These are phyloP conservation scores for Chalciporus pseudorubinellus DNA, from an alignment of 768 basidiomycete species.

Conservation along the genomic window DNA sequence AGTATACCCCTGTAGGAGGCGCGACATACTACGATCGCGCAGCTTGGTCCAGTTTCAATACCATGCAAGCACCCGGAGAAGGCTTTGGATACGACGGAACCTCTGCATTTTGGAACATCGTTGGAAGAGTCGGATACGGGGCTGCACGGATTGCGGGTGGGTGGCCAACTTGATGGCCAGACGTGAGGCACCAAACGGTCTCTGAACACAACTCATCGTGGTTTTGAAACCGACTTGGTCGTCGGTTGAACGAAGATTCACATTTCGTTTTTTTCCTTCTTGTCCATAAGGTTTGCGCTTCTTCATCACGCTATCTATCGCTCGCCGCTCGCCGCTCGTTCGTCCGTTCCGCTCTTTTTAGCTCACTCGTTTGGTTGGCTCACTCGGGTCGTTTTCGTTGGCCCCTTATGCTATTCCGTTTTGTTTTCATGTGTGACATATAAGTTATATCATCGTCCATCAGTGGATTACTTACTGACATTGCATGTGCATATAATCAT, in stretches of 20 bases:
- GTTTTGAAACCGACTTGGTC: constrained; percentile 5
- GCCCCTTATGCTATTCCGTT: constrained; percentile 1
- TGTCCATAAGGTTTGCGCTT: constrained; percentile 17
- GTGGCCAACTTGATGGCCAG: constrained; percentile 62
- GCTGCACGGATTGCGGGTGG: constrained; percentile 74
- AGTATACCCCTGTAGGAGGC: constrained; percentile 59
- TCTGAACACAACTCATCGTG: constrained; percentile 7
- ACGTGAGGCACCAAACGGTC: neutral
- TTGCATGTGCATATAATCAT: constrained; percentile 7
- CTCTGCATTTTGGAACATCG: constrained; percentile 62
- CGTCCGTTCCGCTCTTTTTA: neutral
- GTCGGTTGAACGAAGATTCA: constrained; percentile 5
- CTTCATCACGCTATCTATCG: constrained; percentile 20
- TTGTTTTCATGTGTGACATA: constrained; percentile 8
- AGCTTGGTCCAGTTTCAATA: constrained; percentile 78
- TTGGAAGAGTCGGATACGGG: constrained; percentile 71
- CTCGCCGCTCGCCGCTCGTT: neutral
- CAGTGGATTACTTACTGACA: constrained; percentile 6
- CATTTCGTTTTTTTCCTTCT: constrained; percentile 8
- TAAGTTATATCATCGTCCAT: constrained; percentile 7
- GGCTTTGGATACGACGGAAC: constrained; percentile 64
- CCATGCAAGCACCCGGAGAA: constrained; percentile 66
- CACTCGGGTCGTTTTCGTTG: neutral
- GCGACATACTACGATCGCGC: constrained; percentile 73
- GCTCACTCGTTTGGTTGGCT: constrained; percentile 6